phyloP scores from a whole-genome alignment of 495 filamentous ascomycete species.

The Neurospora hispaniola region DNA sequence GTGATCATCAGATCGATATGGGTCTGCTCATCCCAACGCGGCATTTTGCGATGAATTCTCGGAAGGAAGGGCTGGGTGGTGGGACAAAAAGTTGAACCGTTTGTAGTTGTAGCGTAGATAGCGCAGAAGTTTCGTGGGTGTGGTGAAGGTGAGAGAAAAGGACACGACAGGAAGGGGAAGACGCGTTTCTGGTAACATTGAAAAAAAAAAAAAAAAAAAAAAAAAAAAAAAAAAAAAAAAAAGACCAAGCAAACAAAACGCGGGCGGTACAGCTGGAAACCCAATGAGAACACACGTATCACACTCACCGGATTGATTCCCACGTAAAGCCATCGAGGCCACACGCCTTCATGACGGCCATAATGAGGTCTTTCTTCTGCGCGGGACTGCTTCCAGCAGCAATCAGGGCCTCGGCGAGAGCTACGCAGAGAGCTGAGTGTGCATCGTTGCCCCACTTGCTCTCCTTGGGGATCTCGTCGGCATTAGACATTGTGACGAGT shows the following conservation, averaged over 20 bases:
- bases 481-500: neutral
- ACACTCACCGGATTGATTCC: slow-evolving; percentile 28
- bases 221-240: neutral
- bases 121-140: neutral
- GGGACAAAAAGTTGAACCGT: neutral
- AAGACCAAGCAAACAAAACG: neutral
- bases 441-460: slow-evolving; percentile 18
- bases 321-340: slow-evolving; percentile 16
- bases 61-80: neutral
- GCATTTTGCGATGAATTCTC: neutral
- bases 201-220: neutral
- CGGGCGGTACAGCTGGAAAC: neutral
- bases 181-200: neutral
- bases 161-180: neutral
- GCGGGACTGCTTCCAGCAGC: neutral
- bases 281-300: neutral
- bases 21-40: slow-evolving; percentile 13
- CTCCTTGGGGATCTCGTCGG: slow-evolving; percentile 1
- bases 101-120: neutral
- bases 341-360: slow-evolving; percentile 15
- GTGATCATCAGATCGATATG: slow-evolving; percentile 1
- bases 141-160: neutral
- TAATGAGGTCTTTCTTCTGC: slow-evolving; percentile 15
- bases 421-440: slow-evolving; percentile 17
- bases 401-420: slow-evolving; percentile 11